Evolutionary conservation across 495 filamentous ascomycete species (phyloP).

Genomic region (Penicillium longicatenatum): DNA sequence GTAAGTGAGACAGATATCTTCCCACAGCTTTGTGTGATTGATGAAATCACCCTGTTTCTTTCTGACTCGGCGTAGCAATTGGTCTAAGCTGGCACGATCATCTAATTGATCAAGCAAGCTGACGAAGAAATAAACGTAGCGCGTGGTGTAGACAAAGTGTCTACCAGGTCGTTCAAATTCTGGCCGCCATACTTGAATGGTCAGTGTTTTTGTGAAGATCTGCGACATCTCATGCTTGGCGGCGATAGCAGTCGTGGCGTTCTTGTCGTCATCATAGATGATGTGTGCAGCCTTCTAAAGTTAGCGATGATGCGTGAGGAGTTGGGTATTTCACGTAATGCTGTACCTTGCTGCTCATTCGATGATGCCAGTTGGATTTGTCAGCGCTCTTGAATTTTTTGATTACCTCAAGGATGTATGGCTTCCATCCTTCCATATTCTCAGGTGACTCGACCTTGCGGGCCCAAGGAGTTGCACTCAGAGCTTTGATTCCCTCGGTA

Average conservation of each 20-base stretch:
- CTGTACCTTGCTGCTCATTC: constrained; percentile 72
- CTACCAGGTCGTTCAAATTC: constrained; percentile 87
- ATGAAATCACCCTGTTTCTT: constrained; percentile 83
- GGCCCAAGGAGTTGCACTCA: constrained; percentile 59
- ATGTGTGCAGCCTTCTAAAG: constrained; percentile 62
- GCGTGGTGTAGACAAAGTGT: constrained; percentile 91
- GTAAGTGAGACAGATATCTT: constrained; percentile 73
- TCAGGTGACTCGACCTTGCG: constrained; percentile 49
- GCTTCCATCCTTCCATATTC: constrained; percentile 68
- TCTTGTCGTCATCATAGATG: constrained; percentile 60
- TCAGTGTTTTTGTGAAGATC: constrained; percentile 94
- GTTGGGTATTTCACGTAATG: neutral
- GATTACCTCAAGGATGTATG: constrained; percentile 71
- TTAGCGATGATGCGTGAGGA: constrained; percentile 18
- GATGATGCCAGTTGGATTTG: constrained; percentile 96
- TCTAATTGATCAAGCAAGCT: constrained; percentile 71
- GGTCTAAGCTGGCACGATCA: constrained; percentile 78
- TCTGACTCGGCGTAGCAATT: constrained; percentile 76
- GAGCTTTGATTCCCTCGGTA: constrained; percentile 51
- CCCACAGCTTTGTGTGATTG: constrained; percentile 84
- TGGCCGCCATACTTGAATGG: constrained; percentile 93
- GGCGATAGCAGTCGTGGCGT: constrained; percentile 52
- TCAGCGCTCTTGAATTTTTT: constrained; percentile 79
- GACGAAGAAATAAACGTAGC: constrained; percentile 83
- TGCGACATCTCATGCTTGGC: constrained; percentile 79